Evolutionary conservation across 2,329 filamentous ascomycete species (phyloP).

Genomic region (Aspergillus caelatus): DNA sequence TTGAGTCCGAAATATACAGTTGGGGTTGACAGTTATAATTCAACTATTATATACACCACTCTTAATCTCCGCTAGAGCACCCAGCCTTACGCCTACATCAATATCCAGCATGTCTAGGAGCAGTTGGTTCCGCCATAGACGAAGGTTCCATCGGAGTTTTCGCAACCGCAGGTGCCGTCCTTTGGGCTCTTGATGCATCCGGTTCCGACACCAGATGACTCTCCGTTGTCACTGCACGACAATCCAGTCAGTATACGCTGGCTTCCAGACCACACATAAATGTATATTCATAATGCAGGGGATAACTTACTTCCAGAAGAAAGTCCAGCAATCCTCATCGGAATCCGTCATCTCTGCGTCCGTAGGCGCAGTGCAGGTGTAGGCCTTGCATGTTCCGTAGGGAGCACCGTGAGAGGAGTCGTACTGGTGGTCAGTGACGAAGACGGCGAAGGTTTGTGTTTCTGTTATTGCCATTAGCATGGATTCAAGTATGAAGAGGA

Average conservation of each 20-base stretch:
- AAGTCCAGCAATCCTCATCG: constrained; percentile 46
- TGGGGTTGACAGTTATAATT: neutral
- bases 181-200: constrained; percentile 45
- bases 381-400: constrained; percentile 52
- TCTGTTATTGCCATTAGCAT: neutral
- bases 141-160: constrained; percentile 45
- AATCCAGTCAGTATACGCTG: neutral
- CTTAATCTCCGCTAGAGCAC: neutral
- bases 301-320: constrained; percentile 37
- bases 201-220: constrained; percentile 23
- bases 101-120: constrained; percentile 8
- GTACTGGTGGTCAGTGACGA: constrained; percentile 49
- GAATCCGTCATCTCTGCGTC: constrained; percentile 30
- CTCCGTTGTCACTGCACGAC: constrained; percentile 17
- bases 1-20: neutral
- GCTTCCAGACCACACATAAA: no score
- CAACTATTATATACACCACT: neutral
- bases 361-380: constrained; percentile 43
- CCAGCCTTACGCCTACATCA: neutral
- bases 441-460: constrained; percentile 43
- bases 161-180: constrained; percentile 46
- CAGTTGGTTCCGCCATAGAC: constrained; percentile 33
- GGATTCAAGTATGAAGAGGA: neutral
- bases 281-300: no score
- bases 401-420: constrained; percentile 48